Conservation (phyloP, 169 alveolate genomes). For the Plasmodium yoelii region DNA sequence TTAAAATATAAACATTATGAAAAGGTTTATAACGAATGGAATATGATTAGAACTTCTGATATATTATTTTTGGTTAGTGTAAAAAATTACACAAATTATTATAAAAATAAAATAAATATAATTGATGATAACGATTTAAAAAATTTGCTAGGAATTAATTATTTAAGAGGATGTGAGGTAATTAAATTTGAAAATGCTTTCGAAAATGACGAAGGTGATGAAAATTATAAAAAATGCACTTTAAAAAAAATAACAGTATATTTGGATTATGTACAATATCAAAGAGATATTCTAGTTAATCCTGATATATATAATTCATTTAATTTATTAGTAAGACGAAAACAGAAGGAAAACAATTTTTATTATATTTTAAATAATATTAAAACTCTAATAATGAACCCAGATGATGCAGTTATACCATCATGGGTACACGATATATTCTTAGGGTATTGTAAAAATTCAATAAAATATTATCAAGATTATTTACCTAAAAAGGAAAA, state of each 20-base stretch:
- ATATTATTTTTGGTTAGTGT: slow-evolving; percentile 72
- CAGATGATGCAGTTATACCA: slow-evolving; percentile 85
- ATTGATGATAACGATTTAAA: slow-evolving; percentile 56
- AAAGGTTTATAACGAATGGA: slow-evolving; percentile 63
- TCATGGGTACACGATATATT: slow-evolving; percentile 86
- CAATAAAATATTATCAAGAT: slow-evolving; percentile 78
- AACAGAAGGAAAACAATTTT: slow-evolving; percentile 92
- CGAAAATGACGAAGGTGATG: slow-evolving; percentile 79
- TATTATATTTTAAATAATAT: slow-evolving; percentile 89
- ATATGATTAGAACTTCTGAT: slow-evolving; percentile 65
- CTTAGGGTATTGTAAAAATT: slow-evolving; percentile 87
- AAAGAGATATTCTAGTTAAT: slow-evolving; percentile 84
- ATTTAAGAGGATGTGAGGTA: slow-evolving; percentile 75
- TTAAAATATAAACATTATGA: slow-evolving; percentile 49
- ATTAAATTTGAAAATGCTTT: slow-evolving; percentile 37
- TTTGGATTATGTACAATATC: slow-evolving; percentile 88
- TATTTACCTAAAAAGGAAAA: slow-evolving; percentile 57
- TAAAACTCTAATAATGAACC: slow-evolving; percentile 86
- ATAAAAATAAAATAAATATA: slow-evolving; percentile 67
- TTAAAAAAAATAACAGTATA: slow-evolving; percentile 79
- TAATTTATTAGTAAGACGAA: slow-evolving; percentile 90
- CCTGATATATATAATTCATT: slow-evolving; percentile 88
- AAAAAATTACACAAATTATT: slow-evolving; percentile 58
- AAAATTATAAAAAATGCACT: slow-evolving; percentile 80
- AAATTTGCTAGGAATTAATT: slow-evolving; percentile 67